phyloP scores from a whole-genome alignment of 2,329 filamentous ascomycete species.

The Apiospora kogelbergensis region DNA sequence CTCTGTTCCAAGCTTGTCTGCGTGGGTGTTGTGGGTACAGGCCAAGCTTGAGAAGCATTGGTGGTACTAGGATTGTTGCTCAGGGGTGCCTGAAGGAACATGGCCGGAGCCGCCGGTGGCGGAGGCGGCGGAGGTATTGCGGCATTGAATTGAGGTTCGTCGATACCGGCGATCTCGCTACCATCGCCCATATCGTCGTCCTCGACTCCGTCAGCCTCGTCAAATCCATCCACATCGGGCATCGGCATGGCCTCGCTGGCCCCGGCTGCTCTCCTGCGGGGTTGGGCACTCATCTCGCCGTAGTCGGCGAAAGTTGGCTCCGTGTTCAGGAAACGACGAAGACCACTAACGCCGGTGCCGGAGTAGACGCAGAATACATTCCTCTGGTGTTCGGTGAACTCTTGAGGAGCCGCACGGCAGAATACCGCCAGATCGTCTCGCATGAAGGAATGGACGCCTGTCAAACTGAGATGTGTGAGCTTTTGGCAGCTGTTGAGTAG shows the following conservation, averaged over 20 bases:
- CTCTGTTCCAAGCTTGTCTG: conserved; percentile 9
- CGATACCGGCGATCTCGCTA: conserved; percentile 31
- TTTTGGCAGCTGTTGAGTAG: conserved; percentile 89
- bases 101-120: conserved; percentile 12
- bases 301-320: conserved; percentile 46
- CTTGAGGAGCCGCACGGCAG: conserved; percentile 83
- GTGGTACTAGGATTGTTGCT: neutral
- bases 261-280: conserved; percentile 9
- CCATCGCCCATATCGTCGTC: conserved; percentile 36
- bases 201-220: conserved; percentile 30
- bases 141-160: conserved; percentile 16
- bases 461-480: conserved; percentile 90
- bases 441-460: conserved; percentile 88
- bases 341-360: conserved; percentile 73
- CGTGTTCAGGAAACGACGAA: conserved; percentile 76
- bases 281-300: conserved; percentile 17
- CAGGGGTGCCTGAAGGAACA: neutral
- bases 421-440: conserved; percentile 80
- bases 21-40: conserved; percentile 9
- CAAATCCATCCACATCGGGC: conserved; percentile 27
- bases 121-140: conserved; percentile 21
- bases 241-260: conserved; percentile 13
- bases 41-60: neutral
- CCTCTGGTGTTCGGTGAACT: conserved; percentile 94
- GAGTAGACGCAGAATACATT: conserved; percentile 98